Base-by-base conservation (phyloP, 2,329 filamentous ascomycete species). In the Curvularia lunata region DNA sequence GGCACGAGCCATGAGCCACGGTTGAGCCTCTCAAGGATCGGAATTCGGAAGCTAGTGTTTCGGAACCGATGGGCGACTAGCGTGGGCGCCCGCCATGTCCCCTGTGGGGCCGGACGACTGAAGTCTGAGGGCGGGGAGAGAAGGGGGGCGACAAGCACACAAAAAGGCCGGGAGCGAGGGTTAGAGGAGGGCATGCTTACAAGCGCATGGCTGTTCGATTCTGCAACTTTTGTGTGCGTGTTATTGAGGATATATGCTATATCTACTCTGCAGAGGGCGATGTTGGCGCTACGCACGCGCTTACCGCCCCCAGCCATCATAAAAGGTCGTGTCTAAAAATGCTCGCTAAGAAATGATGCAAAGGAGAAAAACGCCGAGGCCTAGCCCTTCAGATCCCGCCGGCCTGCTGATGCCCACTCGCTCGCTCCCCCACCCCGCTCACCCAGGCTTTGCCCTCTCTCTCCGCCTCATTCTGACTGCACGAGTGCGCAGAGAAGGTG, bases 1-100 rank as follows among this genome's bases (percentile, higher is more conserved):
- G 48, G 53, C 53, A 45, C 52, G 52, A 50, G 32, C 52, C 30
- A 43, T 46, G 45, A 50, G 32, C 52, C 30, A 43, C 50, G 45
- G 34, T 58, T 62, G 54, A 67, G 57, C 55, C 61, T 48, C 45
- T 61, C 63, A 53, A 34, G 34, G 53, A 49, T 65, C 60, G 60
- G 64, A 62, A 48, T 19, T 48, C 45, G 45, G 45, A 48, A 48
- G 30, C 28, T 34, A 62, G 37, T 16, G 25, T 42, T 18, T 40
- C 30, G 46, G 52, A 56, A 61, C 60, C 49, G 56, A 57, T 23
- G 13, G 18, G 43, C 32, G 51, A 43, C 46, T 49, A 48, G 38
- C 52, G 28, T 38, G 27, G 45, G 10, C 28, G 16, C 28, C 27
- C 28, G 18, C 30, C 45, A 5, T 23, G 16, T 16, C 19, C 18